These are phyloP conservation scores for Suillus ampliporus DNA, from an alignment of 768 basidiomycete species.

Conservation along the genomic window DNA sequence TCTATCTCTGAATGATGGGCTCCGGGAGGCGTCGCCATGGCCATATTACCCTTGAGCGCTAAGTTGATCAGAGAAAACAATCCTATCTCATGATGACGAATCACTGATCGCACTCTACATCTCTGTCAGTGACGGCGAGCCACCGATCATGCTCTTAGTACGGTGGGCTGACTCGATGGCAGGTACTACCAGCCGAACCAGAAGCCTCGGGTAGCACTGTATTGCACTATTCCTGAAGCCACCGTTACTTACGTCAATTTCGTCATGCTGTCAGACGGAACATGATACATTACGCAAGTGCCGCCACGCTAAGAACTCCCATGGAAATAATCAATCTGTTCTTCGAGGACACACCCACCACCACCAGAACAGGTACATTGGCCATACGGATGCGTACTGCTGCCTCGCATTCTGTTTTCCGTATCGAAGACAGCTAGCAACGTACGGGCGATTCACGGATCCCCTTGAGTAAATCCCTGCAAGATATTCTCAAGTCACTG, in stretches of 20 bases:
- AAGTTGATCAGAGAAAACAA: too few species aligned
- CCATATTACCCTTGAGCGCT: too few species aligned
- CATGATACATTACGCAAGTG: not conserved
- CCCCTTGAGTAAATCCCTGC: not conserved
- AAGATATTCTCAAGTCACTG: not conserved
- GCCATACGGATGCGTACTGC: conserved; percentile 45
- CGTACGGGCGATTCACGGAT: not conserved
- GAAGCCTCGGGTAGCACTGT: too few species aligned
- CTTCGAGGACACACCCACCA: not conserved
- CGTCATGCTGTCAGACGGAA: not conserved
- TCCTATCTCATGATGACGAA: not conserved
- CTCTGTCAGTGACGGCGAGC: not conserved
- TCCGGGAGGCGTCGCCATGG: too few species aligned
- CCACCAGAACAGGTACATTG: conserved; percentile 28
- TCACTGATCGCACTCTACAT: not conserved
- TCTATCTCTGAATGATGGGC: too few species aligned
- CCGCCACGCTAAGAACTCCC: not conserved
- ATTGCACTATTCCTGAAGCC: too few species aligned
- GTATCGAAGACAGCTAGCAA: not conserved
- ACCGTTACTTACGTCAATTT: not conserved
- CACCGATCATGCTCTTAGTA: too few species aligned
- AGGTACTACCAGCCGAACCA: too few species aligned
- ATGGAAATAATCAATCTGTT: not conserved
- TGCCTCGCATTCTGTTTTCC: conserved; percentile 15
- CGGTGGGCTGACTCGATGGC: too few species aligned